Conservation (phyloP, 768 basidiomycete species). For the Phanerochaete carnosa region DNA sequence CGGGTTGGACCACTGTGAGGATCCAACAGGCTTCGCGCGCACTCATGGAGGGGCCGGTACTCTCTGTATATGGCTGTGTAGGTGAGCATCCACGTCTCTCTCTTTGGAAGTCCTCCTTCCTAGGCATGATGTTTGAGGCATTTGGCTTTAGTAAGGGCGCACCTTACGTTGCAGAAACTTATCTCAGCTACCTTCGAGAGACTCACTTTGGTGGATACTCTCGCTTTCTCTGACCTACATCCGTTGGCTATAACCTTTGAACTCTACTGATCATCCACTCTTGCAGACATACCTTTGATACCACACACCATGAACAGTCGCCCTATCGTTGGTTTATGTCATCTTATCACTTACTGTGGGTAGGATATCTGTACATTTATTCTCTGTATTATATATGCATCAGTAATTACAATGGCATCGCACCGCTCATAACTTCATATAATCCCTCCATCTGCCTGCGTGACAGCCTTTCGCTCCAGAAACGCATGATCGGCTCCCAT, state of each 20-base stretch:
- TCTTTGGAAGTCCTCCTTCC: not conserved
- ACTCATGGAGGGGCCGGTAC: too few species aligned
- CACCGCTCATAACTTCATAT: slow-evolving; percentile 60
- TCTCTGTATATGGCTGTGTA: not conserved
- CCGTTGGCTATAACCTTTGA: not conserved
- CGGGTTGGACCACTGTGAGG: too few species aligned
- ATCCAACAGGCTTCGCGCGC: too few species aligned
- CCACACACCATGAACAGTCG: not conserved
- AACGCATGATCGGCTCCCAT: slow-evolving; percentile 83
- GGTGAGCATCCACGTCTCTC: not conserved
- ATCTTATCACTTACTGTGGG: too few species aligned
- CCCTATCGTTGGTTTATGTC: too few species aligned
- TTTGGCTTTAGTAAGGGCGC: slow-evolving; percentile 79
- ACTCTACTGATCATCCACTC: not conserved
- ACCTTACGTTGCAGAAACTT: slow-evolving; percentile 71
- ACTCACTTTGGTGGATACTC: slow-evolving; percentile 36
- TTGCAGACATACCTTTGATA: not conserved
- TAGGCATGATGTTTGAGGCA: slow-evolving; percentile 85
- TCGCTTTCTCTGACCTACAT: slow-evolving; percentile 43
- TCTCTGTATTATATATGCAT: not conserved
- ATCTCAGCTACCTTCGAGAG: slow-evolving; percentile 91
- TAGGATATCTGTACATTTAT: not conserved
- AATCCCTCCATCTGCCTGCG: slow-evolving; percentile 55
- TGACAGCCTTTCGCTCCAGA: slow-evolving; percentile 73
- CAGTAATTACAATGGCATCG: slow-evolving; percentile 8